phyloP scores from a whole-genome alignment of 2,329 filamentous ascomycete species.

The Aspergillus alliaceus region DNA sequence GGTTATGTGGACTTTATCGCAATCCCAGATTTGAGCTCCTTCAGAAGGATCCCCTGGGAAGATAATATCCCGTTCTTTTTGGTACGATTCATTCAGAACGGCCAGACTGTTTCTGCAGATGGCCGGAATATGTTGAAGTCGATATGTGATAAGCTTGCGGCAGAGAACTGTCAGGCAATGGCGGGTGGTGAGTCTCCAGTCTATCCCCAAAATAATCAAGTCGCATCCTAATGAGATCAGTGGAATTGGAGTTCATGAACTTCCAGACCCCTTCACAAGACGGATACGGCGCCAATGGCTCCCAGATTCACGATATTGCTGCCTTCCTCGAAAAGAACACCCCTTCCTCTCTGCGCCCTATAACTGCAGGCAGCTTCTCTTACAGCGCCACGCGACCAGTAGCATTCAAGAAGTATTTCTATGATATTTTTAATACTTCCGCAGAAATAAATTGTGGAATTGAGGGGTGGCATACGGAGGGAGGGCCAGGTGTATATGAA shows the following conservation, averaged over 20 bases:
- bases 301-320: constrained; percentile 72
- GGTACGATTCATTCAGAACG: constrained; percentile 76
- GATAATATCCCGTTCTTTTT: constrained; percentile 80
- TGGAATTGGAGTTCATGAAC: constrained; percentile 78
- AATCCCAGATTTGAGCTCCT: constrained; percentile 72
- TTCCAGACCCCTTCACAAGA: constrained; percentile 30
- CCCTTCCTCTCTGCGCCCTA: constrained; percentile 67
- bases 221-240: constrained; percentile 48
- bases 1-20: constrained; percentile 84
- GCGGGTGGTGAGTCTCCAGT: constrained; percentile 67
- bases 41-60: constrained; percentile 85
- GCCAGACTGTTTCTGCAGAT: constrained; percentile 69
- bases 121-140: constrained; percentile 72
- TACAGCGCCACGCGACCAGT: constrained; percentile 83
- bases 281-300: constrained; percentile 63
- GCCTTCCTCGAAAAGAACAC: constrained; percentile 71
- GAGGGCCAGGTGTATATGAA: constrained; percentile 88
- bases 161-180: constrained; percentile 73
- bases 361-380: constrained; percentile 92
- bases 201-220: constrained; percentile 33
- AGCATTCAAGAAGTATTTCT: constrained; percentile 88
- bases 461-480: constrained; percentile 93
- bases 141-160: constrained; percentile 64
- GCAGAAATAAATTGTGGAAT: constrained; percentile 73
- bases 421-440: constrained; percentile 79